Evolutionary conservation across 2,329 filamentous ascomycete species (phyloP), one percentile per base, ranked within the genome.

Genomic region (Colletotrichum acutatum): DNA sequence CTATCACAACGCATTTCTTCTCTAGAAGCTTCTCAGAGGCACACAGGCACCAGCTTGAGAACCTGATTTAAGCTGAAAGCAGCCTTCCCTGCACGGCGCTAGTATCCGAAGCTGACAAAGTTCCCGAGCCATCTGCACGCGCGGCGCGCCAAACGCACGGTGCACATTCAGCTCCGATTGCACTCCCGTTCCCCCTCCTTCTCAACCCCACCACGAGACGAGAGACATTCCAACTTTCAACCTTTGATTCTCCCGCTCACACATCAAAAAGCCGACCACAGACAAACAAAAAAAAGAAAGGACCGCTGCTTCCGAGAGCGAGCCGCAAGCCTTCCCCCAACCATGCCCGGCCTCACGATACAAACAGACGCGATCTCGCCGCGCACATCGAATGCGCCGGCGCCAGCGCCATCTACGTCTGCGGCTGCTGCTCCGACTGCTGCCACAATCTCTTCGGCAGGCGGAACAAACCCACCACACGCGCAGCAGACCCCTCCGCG

Each of bases 281-380:
- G 37, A 28, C 22, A 62, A 61, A 59, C 49, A 61, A 63, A 58
- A 24, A 52, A 66, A 16, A 22, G n/a, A n/a, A 37, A 56, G 22
- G 22, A 49, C 7, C 28, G 46, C n/a, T 42, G 46, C 34, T 37
- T 34, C 53, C 16, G 16, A 26, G 46, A 64, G 61, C 68, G 57
- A 66, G 62, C 34, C 60, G 42, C 37, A 42, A 74, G 71, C 66
- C 34, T 66, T 61, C 46, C 19, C 16, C 42, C 28, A 68, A 75
- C 37, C 68, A 82, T 82, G 81, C 79, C 77, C 42, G 78, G 75
- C 64, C 77, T 81, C 57, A 81, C 78, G 54, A 74, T 80, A 61
- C 74, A 74, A 59, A 80, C 77, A 32, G 75, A 75, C 54, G 63
- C 72, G 34, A 62, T 73, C 57, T 66, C 76, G 42, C 74, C 75